Base-by-base conservation (phyloP, 371 early-diverging fungal genomes). In the Parasitella parasitica region DNA sequence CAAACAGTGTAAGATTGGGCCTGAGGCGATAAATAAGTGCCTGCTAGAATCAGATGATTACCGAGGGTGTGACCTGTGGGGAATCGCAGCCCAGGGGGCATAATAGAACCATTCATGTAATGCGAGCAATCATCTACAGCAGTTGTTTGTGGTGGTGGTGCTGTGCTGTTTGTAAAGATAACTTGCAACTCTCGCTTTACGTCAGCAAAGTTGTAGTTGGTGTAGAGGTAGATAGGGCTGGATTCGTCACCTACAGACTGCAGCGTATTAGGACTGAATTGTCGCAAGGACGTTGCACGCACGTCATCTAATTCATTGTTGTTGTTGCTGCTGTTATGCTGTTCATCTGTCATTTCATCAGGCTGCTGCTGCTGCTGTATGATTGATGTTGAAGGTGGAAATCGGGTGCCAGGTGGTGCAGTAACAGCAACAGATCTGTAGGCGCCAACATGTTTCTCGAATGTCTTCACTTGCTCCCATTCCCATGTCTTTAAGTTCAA, bases 11-110 rank as follows among this genome's bases (percentile, higher is more conserved):
- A 87, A 8, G 88, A 77, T 63, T 87, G 83, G 36, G 77, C 75
- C 11, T 85, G 80, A 27, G 81, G 80, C 15, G 86, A 85, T 16
- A 91, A 80, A 52, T 87, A 85, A 28, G 90, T 92, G 28, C 93
- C 93, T 0, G 90, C 82, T 57, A 93, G 76, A 2, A 93, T 63
- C n/a, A 92, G 60, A 32, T 89, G 86, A 61, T 89, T 87, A 26
- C 91, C 90, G 3, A 87, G 70, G 20, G 86, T 78, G n/a, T 81
- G 78, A 6, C 87, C 87, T 18, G 89, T 85, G 16, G 93, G 93
- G 63, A 93, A 93, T 15, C 93, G 82, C 43, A 93, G 75, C 11
- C 91, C 92, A 1, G 92, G 92, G 12, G 93, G 93, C 61, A 87
- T 67, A 7, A 65, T 32, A 12, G 77, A 71, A 15, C 89, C 89